phyloP scores from a whole-genome alignment of 257 asterid species.

The Echium plantagineum region DNA sequence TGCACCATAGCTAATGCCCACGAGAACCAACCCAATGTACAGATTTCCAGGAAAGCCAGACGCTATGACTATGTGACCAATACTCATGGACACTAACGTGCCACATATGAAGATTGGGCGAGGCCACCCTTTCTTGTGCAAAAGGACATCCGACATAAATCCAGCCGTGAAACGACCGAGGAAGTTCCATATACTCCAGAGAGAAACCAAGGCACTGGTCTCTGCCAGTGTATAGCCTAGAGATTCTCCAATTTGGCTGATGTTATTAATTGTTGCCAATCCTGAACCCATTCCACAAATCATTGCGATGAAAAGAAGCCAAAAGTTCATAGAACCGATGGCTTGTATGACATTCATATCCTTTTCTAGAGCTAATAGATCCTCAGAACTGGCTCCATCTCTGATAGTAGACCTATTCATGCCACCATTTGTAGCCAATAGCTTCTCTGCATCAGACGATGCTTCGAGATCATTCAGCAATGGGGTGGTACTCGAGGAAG shows the following conservation, averaged over 20 bases:
- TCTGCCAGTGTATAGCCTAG: constrained; percentile 51
- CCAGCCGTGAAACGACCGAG: constrained; percentile 92
- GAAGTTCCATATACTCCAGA: constrained; percentile 97
- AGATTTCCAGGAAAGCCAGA: constrained; percentile 67
- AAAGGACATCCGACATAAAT: constrained; percentile 45
- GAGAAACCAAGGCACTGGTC: constrained; percentile 66
- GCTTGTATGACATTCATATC: constrained; percentile 57
- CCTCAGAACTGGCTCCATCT: constrained; percentile 18
- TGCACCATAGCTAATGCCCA: constrained; percentile 80
- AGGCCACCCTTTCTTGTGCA: constrained; percentile 54
- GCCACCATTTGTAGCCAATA: constrained; percentile 6
- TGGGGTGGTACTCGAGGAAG: constrained; percentile 23
- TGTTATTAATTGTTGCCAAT: constrained; percentile 73
- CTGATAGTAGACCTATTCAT: no score
- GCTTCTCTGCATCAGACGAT: constrained; percentile 2
- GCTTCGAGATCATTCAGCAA: constrained; percentile 23
- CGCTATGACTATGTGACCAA: constrained; percentile 60
- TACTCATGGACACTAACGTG: constrained; percentile 66
- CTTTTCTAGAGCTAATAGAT: constrained; percentile 13
- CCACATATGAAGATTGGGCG: constrained; percentile 64
- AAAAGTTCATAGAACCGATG: constrained; percentile 46
- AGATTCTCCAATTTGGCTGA: constrained; percentile 98
- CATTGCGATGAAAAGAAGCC: constrained; percentile 77
- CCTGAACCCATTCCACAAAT: constrained; percentile 96
- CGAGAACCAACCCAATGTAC: constrained; percentile 60